Percentiles rank a stretch among this genome's conserved stretches.
phyloP scores from a whole-genome alignment of 331 rosid species.

The Malus hybrid region DNA sequence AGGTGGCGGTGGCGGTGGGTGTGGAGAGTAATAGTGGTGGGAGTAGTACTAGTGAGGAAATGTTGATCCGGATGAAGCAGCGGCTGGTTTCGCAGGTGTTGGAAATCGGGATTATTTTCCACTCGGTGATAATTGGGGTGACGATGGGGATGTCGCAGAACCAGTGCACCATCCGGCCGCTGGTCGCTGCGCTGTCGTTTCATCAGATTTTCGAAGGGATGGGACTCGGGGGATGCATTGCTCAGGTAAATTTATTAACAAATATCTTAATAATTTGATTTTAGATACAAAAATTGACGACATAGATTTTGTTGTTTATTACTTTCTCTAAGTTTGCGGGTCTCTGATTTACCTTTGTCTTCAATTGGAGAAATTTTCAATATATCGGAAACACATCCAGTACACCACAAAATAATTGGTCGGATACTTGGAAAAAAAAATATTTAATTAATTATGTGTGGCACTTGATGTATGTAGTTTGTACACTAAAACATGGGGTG shows the following conservation, averaged over 20 bases:
- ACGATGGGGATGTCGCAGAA: slow-evolving; percentile 97
- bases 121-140: slow-evolving; percentile 80
- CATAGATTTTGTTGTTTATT: background rate
- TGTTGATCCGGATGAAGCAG: slow-evolving; percentile 51
- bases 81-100: slow-evolving; percentile 73
- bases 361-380: too few species aligned
- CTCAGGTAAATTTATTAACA: slow-evolving; percentile 41
- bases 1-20: slow-evolving; percentile 1
- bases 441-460: too few species aligned
- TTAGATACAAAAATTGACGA: too few species aligned
- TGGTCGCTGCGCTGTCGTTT: slow-evolving; percentile 83
- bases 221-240: slow-evolving; percentile 98
- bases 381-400: accelerated
- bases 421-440: too few species aligned
- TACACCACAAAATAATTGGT: too few species aligned
- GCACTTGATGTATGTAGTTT: too few species aligned
- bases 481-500: too few species aligned
- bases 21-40: background rate
- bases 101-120: slow-evolving; percentile 90
- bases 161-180: slow-evolving; percentile 77
- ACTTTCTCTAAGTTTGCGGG: too few species aligned
- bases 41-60: slow-evolving; percentile 32
- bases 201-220: slow-evolving; percentile 94
- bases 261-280: too few species aligned
- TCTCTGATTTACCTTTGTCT: background rate